Percentiles rank a stretch among this genome's conserved stretches.
These are phyloP conservation scores for Cadophora malorum DNA, from an alignment of 2,329 filamentous ascomycete genomes.

Conservation along the genomic window DNA sequence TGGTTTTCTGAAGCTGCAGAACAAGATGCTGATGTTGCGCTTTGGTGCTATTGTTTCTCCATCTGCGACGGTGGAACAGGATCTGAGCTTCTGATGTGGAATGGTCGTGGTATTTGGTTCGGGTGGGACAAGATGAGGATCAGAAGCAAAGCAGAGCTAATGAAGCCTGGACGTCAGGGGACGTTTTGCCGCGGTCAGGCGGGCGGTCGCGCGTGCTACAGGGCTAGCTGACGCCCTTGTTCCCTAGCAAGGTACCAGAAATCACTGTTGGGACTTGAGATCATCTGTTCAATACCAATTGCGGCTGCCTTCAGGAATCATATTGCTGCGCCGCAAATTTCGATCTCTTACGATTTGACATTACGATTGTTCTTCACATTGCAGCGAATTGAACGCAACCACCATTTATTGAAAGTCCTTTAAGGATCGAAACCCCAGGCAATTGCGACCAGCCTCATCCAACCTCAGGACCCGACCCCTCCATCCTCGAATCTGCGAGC, in stretches of 20 bases:
- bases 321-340: not conserved
- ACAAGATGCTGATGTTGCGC: conserved; percentile 7
- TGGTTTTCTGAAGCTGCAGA: conserved; percentile 6
- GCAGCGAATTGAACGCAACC: not conserved
- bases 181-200: conserved; percentile 11
- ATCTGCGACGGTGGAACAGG: conserved; percentile 28
- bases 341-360: not conserved
- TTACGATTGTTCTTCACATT: not conserved
- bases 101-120: not conserved
- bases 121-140: conserved; percentile 6
- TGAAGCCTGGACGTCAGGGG: not conserved
- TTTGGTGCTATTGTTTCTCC: conserved; percentile 34
- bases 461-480: not conserved
- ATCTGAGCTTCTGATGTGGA: not conserved
- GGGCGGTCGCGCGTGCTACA: conserved; percentile 7
- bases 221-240: conserved; percentile 10
- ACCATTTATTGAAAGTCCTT: no score
- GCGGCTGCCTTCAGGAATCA: not conserved
- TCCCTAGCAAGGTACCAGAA: conserved; percentile 1
- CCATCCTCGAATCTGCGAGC: not conserved
- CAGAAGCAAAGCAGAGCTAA: not conserved
- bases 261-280: not conserved
- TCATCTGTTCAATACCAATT: conserved; percentile 10
- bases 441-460: not conserved
- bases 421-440: not conserved